Evolutionary conservation across 352 stramenopile species (phyloP).

Genomic region (Pythium phragmiticola): DNA sequence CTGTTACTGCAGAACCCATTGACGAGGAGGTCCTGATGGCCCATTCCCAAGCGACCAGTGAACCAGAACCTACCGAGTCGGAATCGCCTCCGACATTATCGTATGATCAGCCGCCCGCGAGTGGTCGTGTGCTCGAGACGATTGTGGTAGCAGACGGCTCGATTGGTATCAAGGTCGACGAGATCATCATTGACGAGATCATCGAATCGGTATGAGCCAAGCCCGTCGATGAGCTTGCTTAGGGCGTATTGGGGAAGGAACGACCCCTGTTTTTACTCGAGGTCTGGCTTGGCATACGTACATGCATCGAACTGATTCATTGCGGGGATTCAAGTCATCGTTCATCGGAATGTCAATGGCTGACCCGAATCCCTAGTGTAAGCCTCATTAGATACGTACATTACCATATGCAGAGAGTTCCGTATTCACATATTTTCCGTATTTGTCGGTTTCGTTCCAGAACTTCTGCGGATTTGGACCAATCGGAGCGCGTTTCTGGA

Average conservation of each 20-base stretch:
- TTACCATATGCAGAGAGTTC: background rate
- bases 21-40: conserved; percentile 4
- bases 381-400: conserved; percentile 1
- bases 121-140: conserved; percentile 19
- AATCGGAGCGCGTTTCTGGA: no score
- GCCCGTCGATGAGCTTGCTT: background rate
- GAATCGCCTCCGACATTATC: background rate
- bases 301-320: no score
- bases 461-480: no score
- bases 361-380: background rate
- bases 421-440: conserved; percentile 3
- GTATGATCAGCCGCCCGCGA: background rate
- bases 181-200: conserved; percentile 31
- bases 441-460: no score
- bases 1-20: background rate
- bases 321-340: background rate
- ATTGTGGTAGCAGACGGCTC: conserved; percentile 7
- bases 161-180: conserved; percentile 19
- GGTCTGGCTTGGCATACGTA: no score
- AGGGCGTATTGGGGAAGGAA: background rate
- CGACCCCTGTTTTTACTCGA: no score
- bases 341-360: background rate
- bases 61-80: background rate
- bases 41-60: conserved; percentile 12
- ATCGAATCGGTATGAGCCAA: conserved; percentile 27